These are phyloP conservation scores for Ophiosphaerella korrae DNA, from an alignment of 2,329 filamentous ascomycete genomes.

Conservation along the genomic window DNA sequence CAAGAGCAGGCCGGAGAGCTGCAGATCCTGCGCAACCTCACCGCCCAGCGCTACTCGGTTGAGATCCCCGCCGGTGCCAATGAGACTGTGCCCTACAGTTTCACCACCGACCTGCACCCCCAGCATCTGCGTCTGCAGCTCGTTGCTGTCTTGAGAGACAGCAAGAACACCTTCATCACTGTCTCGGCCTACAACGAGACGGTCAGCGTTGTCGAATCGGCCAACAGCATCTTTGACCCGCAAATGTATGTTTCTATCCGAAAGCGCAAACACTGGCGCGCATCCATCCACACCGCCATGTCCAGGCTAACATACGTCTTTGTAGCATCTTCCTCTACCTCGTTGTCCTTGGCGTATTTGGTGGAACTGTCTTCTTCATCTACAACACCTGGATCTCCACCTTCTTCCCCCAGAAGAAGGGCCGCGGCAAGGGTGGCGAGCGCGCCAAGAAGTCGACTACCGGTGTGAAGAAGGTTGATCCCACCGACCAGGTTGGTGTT, in stretches of 20 bases:
- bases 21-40: conserved; percentile 81
- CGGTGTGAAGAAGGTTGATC: conserved; percentile 71
- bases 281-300: background rate
- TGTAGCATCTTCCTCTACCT: conserved; percentile 94
- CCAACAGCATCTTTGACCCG: conserved; percentile 89
- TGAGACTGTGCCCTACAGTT: conserved; percentile 78
- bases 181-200: conserved; percentile 80
- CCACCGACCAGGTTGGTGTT: conserved; percentile 62
- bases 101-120: conserved; percentile 89
- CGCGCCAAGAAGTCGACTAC: conserved; percentile 65
- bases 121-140: conserved; percentile 84
- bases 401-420: conserved; percentile 84
- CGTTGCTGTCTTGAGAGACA: conserved; percentile 72
- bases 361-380: conserved; percentile 87
- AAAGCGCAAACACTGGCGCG: background rate
- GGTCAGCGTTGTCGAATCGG: conserved; percentile 85
- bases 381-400: conserved; percentile 98
- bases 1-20: conserved; percentile 61
- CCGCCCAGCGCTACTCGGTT: conserved; percentile 73
- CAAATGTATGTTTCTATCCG: conserved; percentile 73
- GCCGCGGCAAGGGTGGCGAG: conserved; percentile 66
- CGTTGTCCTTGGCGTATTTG: conserved; percentile 79
- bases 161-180: conserved; percentile 73
- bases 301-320: conserved; percentile 16
- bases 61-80: conserved; percentile 76